Conservation (phyloP, 768 basidiomycete genomes). For the Suillus ampliporus region DNA sequence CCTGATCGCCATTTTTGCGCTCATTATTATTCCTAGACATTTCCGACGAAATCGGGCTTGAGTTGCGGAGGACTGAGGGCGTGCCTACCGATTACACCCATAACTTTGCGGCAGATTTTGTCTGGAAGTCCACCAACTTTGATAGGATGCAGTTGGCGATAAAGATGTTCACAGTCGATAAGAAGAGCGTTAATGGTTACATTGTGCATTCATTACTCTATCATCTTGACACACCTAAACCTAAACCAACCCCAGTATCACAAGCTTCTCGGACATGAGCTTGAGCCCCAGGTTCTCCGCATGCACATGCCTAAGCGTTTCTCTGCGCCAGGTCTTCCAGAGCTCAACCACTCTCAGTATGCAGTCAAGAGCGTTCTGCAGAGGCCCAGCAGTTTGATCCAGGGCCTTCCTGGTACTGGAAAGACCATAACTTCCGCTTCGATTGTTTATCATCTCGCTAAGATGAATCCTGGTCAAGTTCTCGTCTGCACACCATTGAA, state of each 20-base stretch:
- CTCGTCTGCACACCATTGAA: slow-evolving; percentile 99
- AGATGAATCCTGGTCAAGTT: slow-evolving; percentile 99
- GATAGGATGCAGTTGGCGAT: slow-evolving; percentile 99
- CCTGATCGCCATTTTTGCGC: neutral
- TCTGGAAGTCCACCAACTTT: slow-evolving; percentile 99
- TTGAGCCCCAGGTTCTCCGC: slow-evolving; percentile 89
- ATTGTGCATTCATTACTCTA: slow-evolving; percentile 65
- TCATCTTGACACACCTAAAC: slow-evolving; percentile 11
- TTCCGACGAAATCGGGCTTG: slow-evolving; percentile 96
- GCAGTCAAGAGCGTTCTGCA: slow-evolving; percentile 99
- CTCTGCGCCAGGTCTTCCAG: slow-evolving; percentile 95
- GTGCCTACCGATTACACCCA: slow-evolving; percentile 94
- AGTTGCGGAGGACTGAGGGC: slow-evolving; percentile 87
- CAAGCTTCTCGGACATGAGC: slow-evolving; percentile 96
- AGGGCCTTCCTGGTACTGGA: slow-evolving; percentile 98
- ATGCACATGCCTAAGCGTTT: slow-evolving; percentile 97
- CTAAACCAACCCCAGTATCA: slow-evolving; percentile 82
- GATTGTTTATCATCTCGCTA: slow-evolving; percentile 97
- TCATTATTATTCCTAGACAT: slow-evolving; percentile 66
- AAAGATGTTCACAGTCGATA: slow-evolving; percentile 99
- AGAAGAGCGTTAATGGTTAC: slow-evolving; percentile 98
- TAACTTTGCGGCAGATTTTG: slow-evolving; percentile 95
- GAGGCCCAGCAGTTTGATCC: slow-evolving; percentile 96
- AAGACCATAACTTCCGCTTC: slow-evolving; percentile 99
- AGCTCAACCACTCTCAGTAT: slow-evolving; percentile 99